Evolutionary conservation across 2,329 filamentous ascomycete genomes (phyloP).

Genomic region (Bipolaris bicolor): DNA sequence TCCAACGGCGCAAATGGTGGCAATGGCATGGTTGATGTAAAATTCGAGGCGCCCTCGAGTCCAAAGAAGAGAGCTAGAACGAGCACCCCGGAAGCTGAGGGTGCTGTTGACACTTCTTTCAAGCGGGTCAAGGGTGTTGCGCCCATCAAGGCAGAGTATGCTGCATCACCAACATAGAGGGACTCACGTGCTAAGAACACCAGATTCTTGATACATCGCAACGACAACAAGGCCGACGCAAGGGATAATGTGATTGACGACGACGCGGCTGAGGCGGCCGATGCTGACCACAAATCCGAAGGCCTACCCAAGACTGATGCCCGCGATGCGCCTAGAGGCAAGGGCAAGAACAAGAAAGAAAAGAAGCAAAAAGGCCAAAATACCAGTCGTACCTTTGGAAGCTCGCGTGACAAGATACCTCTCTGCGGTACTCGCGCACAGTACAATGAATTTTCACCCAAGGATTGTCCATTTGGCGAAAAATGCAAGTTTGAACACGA

Average conservation of each 20-base stretch:
- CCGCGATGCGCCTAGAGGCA: constrained; percentile 49
- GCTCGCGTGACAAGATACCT: constrained; percentile 75
- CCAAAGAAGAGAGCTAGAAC: constrained; percentile 41
- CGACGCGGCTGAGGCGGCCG: constrained; percentile 65
- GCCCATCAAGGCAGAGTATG: constrained; percentile 75
- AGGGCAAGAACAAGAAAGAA: constrained; percentile 61
- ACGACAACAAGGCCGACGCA: constrained; percentile 32
- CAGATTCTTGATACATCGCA: constrained; percentile 44
- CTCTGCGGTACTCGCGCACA: constrained; percentile 78
- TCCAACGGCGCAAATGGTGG: constrained; percentile 28
- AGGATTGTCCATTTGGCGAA: constrained; percentile 75
- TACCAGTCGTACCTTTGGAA: constrained; percentile 79
- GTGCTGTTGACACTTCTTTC: constrained; percentile 26
- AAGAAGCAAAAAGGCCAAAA: constrained; percentile 80
- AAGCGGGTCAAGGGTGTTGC: constrained; percentile 63
- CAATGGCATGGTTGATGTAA: constrained; percentile 32
- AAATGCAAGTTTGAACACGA: constrained; percentile 84
- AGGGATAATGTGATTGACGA: constrained; percentile 53
- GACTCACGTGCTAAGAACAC: constrained; percentile 25
- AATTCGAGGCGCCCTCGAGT: constrained; percentile 39
- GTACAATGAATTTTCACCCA: constrained; percentile 79
- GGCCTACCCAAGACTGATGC: constrained; percentile 42
- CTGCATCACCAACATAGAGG: constrained; percentile 8
- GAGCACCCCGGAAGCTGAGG: constrained; percentile 43
- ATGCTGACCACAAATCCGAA: constrained; percentile 48